phyloP scores from a whole-genome alignment of 208 protist genomes.

The Crithidia brevicula region DNA sequence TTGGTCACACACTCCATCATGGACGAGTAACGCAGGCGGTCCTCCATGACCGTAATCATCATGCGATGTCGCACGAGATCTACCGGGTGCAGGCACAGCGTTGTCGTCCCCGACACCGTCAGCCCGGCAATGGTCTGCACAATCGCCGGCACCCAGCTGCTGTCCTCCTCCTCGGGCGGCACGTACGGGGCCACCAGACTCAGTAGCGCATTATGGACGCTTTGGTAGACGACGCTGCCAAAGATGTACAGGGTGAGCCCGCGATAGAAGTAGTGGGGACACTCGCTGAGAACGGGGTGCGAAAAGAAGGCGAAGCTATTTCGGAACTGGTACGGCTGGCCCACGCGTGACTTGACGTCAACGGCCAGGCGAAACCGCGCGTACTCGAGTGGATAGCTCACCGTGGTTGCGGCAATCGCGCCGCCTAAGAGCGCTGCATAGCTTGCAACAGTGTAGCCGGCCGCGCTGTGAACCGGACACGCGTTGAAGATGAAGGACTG shows the following conservation, averaged over 20 bases:
- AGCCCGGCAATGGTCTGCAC: conserved; percentile 56
- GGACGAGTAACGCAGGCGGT: conserved; percentile 60
- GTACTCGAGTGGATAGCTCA: conserved; percentile 86
- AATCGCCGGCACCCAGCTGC: conserved; percentile 40
- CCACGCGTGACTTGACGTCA: conserved; percentile 64
- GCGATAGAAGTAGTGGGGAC: conserved; percentile 73
- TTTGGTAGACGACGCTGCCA: conserved; percentile 68
- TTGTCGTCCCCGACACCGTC: conserved; percentile 56
- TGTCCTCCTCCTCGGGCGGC: conserved; percentile 45
- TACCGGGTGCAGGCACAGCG: conserved; percentile 74
- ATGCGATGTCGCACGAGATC: conserved; percentile 78
- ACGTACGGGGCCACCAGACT: conserved; percentile 44
- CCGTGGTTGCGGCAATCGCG: conserved; percentile 42
- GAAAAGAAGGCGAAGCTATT: conserved; percentile 79
- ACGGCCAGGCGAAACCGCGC: conserved; percentile 81
- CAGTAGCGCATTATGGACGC: conserved; percentile 47
- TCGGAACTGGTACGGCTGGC: conserved; percentile 63
- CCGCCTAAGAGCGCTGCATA: conserved; percentile 60
- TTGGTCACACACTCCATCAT: conserved; percentile 54
- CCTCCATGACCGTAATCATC: conserved; percentile 82
- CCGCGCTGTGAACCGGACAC: conserved; percentile 33
- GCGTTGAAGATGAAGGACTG: conserved; percentile 63
- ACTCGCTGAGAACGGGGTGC: conserved; percentile 68
- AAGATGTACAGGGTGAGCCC: conserved; percentile 72
- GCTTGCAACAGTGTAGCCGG: conserved; percentile 48